Base-by-base conservation (phyloP, 768 basidiomycete genomes). In the Pisolithus sp. region DNA sequence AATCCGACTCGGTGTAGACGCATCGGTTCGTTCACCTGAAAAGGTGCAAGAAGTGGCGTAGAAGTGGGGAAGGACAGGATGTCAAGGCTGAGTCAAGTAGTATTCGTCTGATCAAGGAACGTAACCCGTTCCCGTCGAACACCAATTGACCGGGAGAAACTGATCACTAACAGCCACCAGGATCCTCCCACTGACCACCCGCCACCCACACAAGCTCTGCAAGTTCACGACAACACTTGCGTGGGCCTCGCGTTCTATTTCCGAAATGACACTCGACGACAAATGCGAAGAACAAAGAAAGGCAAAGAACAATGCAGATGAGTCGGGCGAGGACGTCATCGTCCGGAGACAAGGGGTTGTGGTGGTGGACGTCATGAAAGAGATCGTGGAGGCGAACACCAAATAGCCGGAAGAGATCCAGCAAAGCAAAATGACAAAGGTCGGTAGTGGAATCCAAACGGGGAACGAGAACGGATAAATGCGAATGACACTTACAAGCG, bases 401-500 rank as follows among this genome's bases (percentile, higher is more conserved):
- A 24, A 43, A 6, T 8, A 43, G 8, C 20, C 41, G 20, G 41
- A 42, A 42, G 41, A 43, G 9, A 43, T 43, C 13, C 21, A 43
- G 42, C 15, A 43, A 24, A 43, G 10, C 21, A 17, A 13, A 43
- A 12, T n/a, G 23, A 43, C 12, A 43, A 43, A 23, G 41, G 41
- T 21, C 18, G 41, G 41, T 2, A 20, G 20, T 23, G 43, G 23
- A n/a, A 17, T n/a, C 12, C 17, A 44, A 44, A 44, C 7, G 43
- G 39, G 6, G 17, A 44, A 13, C 43, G 13, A 7, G 8, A 9
- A 26, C 13, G 15, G 23, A 15, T 17, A 26, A 17, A 44, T 5
- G 26, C 30, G 26, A 45, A n/a, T 45, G 24, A 23, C 10, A 45
- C 82, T 72, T 57, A 89, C 89, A 90, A 89, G 58, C 85, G 79